Evolutionary conservation across 2,329 filamentous ascomycete species (phyloP).

Genomic region (Ceratocystis diversiconidia): DNA sequence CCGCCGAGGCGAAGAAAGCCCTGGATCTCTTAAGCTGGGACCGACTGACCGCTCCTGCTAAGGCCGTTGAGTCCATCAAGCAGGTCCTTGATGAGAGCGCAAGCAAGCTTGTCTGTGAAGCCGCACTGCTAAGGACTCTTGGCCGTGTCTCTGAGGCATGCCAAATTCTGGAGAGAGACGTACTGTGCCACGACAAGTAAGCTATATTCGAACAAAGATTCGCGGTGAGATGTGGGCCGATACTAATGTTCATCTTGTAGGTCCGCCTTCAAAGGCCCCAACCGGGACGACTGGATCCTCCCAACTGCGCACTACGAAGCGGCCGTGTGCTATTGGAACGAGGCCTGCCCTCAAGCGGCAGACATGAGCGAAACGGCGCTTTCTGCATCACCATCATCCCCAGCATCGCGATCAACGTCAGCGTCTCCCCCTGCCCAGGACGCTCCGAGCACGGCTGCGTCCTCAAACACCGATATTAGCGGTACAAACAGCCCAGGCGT

Average conservation of each 20-base stretch:
- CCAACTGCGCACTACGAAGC: conserved; percentile 78
- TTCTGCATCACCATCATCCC: background rate
- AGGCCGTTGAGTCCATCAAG: conserved; percentile 30
- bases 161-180: conserved; percentile 44
- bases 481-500: background rate
- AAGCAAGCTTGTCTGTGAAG: conserved; percentile 51
- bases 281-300: conserved; percentile 54
- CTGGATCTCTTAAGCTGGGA: conserved; percentile 49
- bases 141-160: conserved; percentile 51
- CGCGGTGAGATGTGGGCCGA: background rate
- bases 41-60: conserved; percentile 37
- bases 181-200: conserved; percentile 51
- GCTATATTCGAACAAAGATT: conserved; percentile 19
- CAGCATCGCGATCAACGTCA: background rate
- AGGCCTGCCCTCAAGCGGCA: conserved; percentile 34
- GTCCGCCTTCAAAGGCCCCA: conserved; percentile 40
- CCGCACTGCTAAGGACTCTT: conserved; percentile 50
- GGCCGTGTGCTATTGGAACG: conserved; percentile 66
- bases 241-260: conserved; percentile 25
- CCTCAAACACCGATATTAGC: background rate
- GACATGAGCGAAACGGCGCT: conserved; percentile 14
- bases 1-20: conserved; percentile 48
- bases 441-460: background rate
- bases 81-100: conserved; percentile 46
- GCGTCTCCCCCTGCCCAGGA: background rate